phyloP scores from a whole-genome alignment of 345 rosid genomes.

The Anastatica hierochuntica region DNA sequence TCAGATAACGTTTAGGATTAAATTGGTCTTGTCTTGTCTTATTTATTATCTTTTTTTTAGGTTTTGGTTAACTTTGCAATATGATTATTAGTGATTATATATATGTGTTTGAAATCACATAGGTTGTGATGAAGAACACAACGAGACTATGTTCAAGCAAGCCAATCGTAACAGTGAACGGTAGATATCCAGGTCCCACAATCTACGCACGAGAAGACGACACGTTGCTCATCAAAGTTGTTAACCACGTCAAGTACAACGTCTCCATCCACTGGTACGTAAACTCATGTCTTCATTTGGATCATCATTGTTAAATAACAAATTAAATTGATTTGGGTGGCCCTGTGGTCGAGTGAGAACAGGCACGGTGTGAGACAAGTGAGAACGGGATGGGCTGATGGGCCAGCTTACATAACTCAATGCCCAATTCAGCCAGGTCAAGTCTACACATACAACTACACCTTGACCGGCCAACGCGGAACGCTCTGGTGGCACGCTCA shows the following conservation, averaged over 20 bases:
- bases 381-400: constrained; percentile 92
- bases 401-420: constrained; percentile 88
- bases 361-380: constrained; percentile 87
- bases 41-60: background rate
- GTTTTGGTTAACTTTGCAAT: background rate
- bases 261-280: constrained; percentile 72
- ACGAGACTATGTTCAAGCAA: constrained; percentile 69
- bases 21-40: background rate
- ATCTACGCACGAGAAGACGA: constrained; percentile 82
- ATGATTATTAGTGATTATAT: background rate
- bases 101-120: constrained; percentile 7
- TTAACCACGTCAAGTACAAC: constrained; percentile 76
- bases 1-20: constrained; percentile 4
- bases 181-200: constrained; percentile 79
- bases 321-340: background rate
- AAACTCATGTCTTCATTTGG: background rate
- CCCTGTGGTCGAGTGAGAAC: background rate
- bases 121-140: constrained; percentile 64
- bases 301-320: background rate
- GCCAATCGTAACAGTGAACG: constrained; percentile 78
- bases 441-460: constrained; percentile 64
- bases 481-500: constrained; percentile 93
- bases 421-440: constrained; percentile 85
- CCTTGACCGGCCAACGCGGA: constrained; percentile 82
- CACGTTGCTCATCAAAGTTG: constrained; percentile 66